Evolutionary conservation across 108 stramenopile species (phyloP).

Genomic region (Conticribra weissflogii): DNA sequence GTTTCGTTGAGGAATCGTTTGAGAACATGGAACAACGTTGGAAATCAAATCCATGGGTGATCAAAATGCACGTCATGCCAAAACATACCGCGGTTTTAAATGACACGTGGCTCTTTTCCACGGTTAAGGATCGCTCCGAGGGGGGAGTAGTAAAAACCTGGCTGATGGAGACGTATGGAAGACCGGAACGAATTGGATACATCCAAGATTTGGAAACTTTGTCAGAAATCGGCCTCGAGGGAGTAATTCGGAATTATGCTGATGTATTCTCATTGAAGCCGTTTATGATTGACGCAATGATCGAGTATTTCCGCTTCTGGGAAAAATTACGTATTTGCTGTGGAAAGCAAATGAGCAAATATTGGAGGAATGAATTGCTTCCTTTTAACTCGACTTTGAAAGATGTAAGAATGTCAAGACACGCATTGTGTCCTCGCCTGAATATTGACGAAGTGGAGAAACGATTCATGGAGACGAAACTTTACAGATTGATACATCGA

Average conservation of each 20-base stretch:
- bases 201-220: constrained; percentile 18
- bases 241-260: constrained; percentile 2
- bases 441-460: constrained; percentile 1
- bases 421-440: background rate
- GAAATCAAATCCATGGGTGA: no score
- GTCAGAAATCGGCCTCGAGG: background rate
- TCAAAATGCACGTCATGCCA: background rate
- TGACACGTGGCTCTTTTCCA: background rate
- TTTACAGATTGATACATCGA: constrained; percentile 8
- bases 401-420: background rate
- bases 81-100: background rate
- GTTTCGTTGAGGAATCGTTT: background rate
- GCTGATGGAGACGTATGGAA: background rate
- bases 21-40: no score
- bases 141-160: background rate
- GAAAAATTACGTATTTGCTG: constrained; percentile 6
- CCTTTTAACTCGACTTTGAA: background rate
- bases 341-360: constrained; percentile 21
- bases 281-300: background rate
- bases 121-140: background rate
- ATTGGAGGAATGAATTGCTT: constrained; percentile 7
- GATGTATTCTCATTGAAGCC: background rate
- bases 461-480: background rate
- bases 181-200: background rate
- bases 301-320: constrained; percentile 5